Base-by-base conservation (phyloP, 768 basidiomycete species). In the Hirschioporus abietinus region DNA sequence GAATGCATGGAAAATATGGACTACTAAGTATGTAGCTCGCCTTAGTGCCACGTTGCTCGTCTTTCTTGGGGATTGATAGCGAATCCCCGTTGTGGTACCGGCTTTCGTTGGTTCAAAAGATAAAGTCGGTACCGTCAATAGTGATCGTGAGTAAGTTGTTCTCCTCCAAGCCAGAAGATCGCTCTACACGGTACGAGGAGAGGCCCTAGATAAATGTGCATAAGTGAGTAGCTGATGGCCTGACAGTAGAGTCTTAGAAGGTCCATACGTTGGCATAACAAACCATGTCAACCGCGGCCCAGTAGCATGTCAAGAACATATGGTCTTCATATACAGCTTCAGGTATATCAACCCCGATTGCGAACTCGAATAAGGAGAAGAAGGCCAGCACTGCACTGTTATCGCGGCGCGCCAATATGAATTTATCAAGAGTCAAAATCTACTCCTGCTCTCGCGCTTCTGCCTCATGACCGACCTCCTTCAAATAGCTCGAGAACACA, bases 141-240 rank as follows among this genome's bases (percentile, higher is more conserved):
- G 74, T 65, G 62, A 77, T 71, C 0, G 73, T 68, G 63, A 77
- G 60, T 20, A 76, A 58, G 67, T 77, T 77, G 69, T 74, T 70
- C 8, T 66, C 67, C 12, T 64, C 68, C 63, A 71, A 70, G 18
- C 76, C 75, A 2, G 67, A 64, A 4, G 73, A 70, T 65, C 76
- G 76, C 66, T 77, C 76, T 64, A 71, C 71, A 64, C 76, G 75
- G 66, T 75, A 77, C 23, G 75, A 76, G 66, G 73, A 76, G 52
- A 76, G 64, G 58, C 76, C 76, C 74, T 74, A 27, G 25, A 36
- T 52, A 25, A 4, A 1, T 0, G 25, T 26, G 60, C 20, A 60
- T 7, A 7, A 7, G 65, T 18, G 63, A 63, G 25, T 25, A 57
- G 24, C 58, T 24, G 17, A 60, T 25, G 18, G 7, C 58, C 35